Evolutionary conservation across 2,329 filamentous ascomycete genomes (phyloP).

Genomic region (Fusarium tanahbumbuense): DNA sequence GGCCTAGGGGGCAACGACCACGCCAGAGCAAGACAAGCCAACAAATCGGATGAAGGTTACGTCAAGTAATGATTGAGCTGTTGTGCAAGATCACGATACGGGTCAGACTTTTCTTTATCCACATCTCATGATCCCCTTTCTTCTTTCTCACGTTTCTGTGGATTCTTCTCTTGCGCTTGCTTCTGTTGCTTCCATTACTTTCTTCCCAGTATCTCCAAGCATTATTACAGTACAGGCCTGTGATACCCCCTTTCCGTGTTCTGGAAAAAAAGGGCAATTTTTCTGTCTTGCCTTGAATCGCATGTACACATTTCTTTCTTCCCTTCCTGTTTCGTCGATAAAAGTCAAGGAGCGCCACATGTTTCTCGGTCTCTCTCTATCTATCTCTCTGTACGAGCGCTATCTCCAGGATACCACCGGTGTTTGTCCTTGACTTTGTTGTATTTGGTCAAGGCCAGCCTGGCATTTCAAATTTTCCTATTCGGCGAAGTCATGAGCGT

Average conservation of each 20-base stretch:
- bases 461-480: constrained; percentile 43
- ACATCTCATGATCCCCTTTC: constrained; percentile 43
- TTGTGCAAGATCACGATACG: constrained; percentile 39
- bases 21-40: constrained; percentile 38
- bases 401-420: constrained; percentile 48
- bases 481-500: constrained; percentile 46
- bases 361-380: constrained; percentile 40
- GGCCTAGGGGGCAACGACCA: constrained; percentile 57
- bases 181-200: constrained; percentile 41
- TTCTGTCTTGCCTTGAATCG: constrained; percentile 47
- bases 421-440: constrained; percentile 38
- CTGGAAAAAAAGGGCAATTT: constrained; percentile 33
- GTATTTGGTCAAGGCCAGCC: constrained; percentile 41
- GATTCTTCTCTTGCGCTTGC: constrained; percentile 38
- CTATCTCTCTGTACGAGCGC: constrained; percentile 45
- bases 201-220: constrained; percentile 39
- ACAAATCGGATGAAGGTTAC: constrained; percentile 40
- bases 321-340: constrained; percentile 43
- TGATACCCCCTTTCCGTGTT: constrained; percentile 36
- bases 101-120: constrained; percentile 32
- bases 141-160: constrained; percentile 40
- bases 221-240: constrained; percentile 37
- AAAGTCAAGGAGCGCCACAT: constrained; percentile 45
- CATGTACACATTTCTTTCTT: constrained; percentile 45
- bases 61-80: constrained; percentile 34